Evolutionary conservation across 148 eudicot genomes (phyloP), one percentile per base, ranked within the genome.

Genomic region (Nyssa sinensis): DNA sequence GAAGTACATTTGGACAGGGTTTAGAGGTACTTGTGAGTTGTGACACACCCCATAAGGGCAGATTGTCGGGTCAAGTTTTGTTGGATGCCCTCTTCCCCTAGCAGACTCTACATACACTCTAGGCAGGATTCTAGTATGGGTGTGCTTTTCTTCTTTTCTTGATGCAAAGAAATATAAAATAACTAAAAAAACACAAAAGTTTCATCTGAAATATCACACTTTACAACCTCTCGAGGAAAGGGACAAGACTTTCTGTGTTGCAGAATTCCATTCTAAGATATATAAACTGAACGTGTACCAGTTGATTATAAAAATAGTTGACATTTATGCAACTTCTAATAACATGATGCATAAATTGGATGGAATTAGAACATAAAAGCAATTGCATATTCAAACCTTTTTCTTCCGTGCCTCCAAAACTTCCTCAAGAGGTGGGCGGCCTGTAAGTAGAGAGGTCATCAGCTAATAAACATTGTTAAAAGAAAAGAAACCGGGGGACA

Each of bases 341-440:
- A 37, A 31, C 7, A 10, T 61, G 24, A 55, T 44, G 60, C 31
- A 27, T 24, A 24, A 76, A 23, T n/a, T 28, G 21, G 21, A 57
- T 39, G 25, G 11, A 27, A 33, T 64, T 58, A n/a, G 17, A 17
- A 73, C 25, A 5, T 14, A 32, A 34, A 71, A 25, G 69, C 4
- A 27, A 7, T 57, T 41, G 71, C 27, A 10, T 19, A n/a, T 61
- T 12, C 78, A 23, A 14, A 90, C 95, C 91, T 87, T 88, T 32
- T 86, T 86, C 78, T 66, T 82, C 75, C 91, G 74, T 74, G 88
- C 85, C 65, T 85, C 91, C 79, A 93, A 79, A 72, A 93, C 90
- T 75, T 90, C 84, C 79, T 88, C 93, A 37, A 93, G 75, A 55
- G 95, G 91, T 67, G 97, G 95, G 64, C 95, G 85, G 27, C 97